These are phyloP conservation scores for carrot (Daucus carota) DNA, from an alignment of 129 eudicot species.

Conservation along the genomic window DNA sequence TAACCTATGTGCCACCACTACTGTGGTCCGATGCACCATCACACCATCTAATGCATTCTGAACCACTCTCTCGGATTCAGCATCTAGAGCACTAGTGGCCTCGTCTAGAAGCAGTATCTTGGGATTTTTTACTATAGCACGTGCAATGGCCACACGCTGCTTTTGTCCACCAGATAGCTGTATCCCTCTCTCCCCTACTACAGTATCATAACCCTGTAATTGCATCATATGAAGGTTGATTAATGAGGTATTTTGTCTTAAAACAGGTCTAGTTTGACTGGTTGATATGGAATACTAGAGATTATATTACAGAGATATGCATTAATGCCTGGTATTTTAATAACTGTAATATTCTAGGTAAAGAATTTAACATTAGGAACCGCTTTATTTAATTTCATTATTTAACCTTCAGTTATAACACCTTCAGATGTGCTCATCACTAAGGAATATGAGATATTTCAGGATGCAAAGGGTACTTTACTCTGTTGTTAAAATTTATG, in stretches of 20 bases:
- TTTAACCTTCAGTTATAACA: background rate
- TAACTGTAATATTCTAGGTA: background rate
- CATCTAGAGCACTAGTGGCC: conserved; percentile 76
- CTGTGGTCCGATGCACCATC: conserved; percentile 63
- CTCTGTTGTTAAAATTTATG: background rate
- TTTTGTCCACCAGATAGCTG: conserved; percentile 84
- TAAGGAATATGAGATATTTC: background rate
- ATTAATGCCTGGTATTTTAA: background rate
- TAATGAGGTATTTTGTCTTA: background rate
- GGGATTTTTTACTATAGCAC: conserved; percentile 66
- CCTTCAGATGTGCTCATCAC: background rate
- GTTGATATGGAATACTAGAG: too few species aligned
- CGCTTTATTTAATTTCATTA: background rate
- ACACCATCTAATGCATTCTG: conserved; percentile 62
- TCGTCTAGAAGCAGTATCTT: conserved; percentile 65
- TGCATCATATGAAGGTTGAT: background rate
- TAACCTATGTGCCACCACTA: conserved; percentile 73
- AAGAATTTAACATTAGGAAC: background rate
- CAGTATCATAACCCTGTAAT: conserved; percentile 50
- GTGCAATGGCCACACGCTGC: conserved; percentile 78
- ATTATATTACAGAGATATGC: too few species aligned
- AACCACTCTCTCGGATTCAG: conserved; percentile 69
- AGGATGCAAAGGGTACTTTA: background rate
- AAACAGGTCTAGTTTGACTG: background rate
- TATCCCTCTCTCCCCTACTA: conserved; percentile 72